Evolutionary conservation across 1,139 yeast species (phyloP).

Genomic region (Candida smagusa): DNA sequence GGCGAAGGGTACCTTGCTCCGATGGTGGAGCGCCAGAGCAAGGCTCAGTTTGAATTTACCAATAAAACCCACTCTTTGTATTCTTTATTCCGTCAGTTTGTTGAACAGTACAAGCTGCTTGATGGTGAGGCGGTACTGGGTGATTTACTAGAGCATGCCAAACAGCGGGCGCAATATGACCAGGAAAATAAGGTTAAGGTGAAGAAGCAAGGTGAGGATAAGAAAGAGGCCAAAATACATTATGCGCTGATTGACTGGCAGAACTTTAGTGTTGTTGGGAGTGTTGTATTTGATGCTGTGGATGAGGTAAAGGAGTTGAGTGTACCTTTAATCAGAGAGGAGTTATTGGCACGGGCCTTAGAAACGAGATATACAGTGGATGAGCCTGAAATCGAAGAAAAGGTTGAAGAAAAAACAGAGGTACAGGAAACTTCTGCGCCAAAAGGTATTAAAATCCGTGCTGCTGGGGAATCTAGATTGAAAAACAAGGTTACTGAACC

Average conservation of each 20-base stretch:
- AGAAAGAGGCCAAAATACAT: conserved; percentile 35
- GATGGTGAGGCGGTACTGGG: conserved; percentile 4
- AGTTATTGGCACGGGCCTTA: conserved; percentile 60
- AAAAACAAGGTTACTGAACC: conserved; percentile 32
- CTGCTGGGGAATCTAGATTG: conserved; percentile 67
- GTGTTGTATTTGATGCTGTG: conserved; percentile 61
- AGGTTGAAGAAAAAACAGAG: conserved; percentile 3
- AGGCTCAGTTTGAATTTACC: conserved; percentile 69
- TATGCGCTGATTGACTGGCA: conserved; percentile 89
- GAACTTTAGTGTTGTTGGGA: conserved; percentile 69
- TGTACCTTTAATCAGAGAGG: conserved; percentile 56
- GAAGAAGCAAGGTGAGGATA: conserved; percentile 33
- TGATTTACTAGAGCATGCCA: conserved; percentile 47
- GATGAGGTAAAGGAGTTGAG: conserved; percentile 64
- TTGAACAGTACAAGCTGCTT: conserved; percentile 50
- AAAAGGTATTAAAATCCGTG: conserved; percentile 60
- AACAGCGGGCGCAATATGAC: conserved; percentile 56
- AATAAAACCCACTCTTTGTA: conserved; percentile 60
- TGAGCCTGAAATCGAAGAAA: conserved; percentile 13
- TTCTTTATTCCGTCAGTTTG: conserved; percentile 45
- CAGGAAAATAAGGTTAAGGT: conserved; percentile 28
- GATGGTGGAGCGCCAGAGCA: conserved; percentile 37
- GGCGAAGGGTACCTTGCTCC: conserved; percentile 44
- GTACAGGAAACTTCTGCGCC: conserved; percentile 17
- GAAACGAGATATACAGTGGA: conserved; percentile 28